Evolutionary conservation across 176 grass and related monocot genomes (phyloP).

Genomic region (Carex scoparia): DNA sequence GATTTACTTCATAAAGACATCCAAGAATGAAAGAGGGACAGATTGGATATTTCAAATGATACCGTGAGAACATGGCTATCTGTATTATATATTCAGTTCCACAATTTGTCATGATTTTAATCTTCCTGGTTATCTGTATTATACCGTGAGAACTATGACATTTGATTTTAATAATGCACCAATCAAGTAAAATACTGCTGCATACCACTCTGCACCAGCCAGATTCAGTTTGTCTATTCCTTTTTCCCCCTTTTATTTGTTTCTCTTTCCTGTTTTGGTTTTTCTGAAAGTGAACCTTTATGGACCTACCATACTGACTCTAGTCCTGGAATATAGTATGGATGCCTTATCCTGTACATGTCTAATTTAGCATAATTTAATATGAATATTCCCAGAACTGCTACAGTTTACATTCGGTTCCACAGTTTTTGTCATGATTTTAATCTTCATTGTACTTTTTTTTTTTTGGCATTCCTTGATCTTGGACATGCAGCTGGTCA

Average conservation of each 20-base stretch:
- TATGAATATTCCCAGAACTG: not conserved
- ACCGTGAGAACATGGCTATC: not conserved
- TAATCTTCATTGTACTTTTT: not conserved
- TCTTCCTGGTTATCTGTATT: not conserved
- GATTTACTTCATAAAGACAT: not conserved
- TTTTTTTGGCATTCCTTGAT: not conserved
- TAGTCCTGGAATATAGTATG: not conserved
- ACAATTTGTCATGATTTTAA: too few species aligned
- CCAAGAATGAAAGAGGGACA: not conserved
- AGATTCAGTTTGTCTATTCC: not conserved
- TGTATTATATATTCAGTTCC: not conserved
- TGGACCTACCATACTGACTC: not conserved
- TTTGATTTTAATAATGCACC: not conserved
- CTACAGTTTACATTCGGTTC: not conserved
- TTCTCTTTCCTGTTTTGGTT: not conserved
- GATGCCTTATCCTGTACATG: not conserved
- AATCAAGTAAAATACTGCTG: not conserved
- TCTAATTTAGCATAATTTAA: not conserved
- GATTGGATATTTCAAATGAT: not conserved
- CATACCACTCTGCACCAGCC: not conserved
- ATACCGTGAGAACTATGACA: not conserved
- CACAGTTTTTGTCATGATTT: not conserved
- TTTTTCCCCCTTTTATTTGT: not conserved
- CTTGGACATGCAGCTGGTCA: slow-evolving; percentile 52
- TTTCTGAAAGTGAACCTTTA: not conserved